A percentile compares a stretch with the other conserved stretches of the same genome.
These are phyloP conservation scores for Fusarium circinatum DNA, from an alignment of 2,329 filamentous ascomycete genomes.

Conservation along the genomic window DNA sequence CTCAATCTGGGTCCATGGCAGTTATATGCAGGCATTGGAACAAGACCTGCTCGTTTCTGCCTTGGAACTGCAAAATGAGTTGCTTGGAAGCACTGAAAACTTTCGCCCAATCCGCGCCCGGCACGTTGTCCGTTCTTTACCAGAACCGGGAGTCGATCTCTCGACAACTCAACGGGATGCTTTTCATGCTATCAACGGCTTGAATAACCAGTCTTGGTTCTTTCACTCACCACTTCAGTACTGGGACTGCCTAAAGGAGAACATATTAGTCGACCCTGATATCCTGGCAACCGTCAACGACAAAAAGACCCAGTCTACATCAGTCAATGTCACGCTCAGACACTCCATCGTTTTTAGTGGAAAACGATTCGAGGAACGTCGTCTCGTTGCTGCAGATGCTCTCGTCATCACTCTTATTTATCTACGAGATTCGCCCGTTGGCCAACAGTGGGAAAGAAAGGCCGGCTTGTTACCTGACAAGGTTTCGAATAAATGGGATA, in stretches of 20 bases:
- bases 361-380: conserved; percentile 76
- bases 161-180: conserved; percentile 60
- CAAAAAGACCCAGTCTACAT: conserved; percentile 68
- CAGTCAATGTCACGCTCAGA: conserved; percentile 77
- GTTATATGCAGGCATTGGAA: conserved; percentile 80
- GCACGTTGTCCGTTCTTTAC: conserved; percentile 43
- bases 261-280: conserved; percentile 68
- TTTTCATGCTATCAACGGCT: conserved; percentile 68
- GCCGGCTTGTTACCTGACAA: conserved; percentile 63
- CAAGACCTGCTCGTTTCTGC: conserved; percentile 72
- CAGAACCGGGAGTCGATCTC: conserved; percentile 51
- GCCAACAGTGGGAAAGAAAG: conserved; percentile 71
- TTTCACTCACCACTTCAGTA: conserved; percentile 86
- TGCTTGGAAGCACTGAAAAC: conserved; percentile 70
- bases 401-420: conserved; percentile 82
- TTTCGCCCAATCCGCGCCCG: conserved; percentile 60
- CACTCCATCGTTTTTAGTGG: conserved; percentile 85
- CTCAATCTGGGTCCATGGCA: conserved; percentile 83
- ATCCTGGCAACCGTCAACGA: conserved; percentile 76
- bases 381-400: conserved; percentile 77
- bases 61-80: conserved; percentile 74
- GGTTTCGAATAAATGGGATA: conserved; percentile 66
- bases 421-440: conserved; percentile 71
- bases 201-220: conserved; percentile 75
- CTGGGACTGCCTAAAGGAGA: conserved; percentile 74